Conservation (phyloP, 129 eudicot genomes). For the Saposhnikovia divaricata region DNA sequence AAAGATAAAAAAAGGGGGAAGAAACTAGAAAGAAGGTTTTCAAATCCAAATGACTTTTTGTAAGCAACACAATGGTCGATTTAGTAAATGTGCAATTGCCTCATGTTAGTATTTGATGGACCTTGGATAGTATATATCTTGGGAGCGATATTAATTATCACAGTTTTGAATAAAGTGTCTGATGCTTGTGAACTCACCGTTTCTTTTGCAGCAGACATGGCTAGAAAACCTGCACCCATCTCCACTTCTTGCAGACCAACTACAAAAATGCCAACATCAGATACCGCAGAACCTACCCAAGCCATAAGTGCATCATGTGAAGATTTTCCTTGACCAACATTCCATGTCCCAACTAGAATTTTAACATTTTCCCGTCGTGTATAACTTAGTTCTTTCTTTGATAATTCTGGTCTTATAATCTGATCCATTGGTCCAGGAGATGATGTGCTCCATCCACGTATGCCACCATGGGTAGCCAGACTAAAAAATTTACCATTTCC, state of each 20-base stretch:
- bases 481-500: slow-evolving; percentile 63
- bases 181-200: slow-evolving; percentile 49
- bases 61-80: not conserved
- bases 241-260: slow-evolving; percentile 98
- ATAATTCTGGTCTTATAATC: slow-evolving; percentile 53
- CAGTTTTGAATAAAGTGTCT: not conserved
- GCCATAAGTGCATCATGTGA: slow-evolving; percentile 73
- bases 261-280: slow-evolving; percentile 77
- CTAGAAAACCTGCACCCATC: slow-evolving; percentile 99
- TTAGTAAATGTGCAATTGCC: not conserved
- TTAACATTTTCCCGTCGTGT: slow-evolving; percentile 55
- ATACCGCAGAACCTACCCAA: slow-evolving; percentile 73
- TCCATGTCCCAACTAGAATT: slow-evolving; percentile 90
- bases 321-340: slow-evolving; percentile 88
- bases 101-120: not conserved
- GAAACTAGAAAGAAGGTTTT: too few species aligned
- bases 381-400: slow-evolving; percentile 55
- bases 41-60: too few species aligned
- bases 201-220: slow-evolving; percentile 99
- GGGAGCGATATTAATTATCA: not conserved
- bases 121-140: too few species aligned
- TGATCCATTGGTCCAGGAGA: slow-evolving; percentile 84
- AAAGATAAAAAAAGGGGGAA: too few species aligned
- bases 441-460: slow-evolving; percentile 79
- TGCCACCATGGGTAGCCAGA: slow-evolving; percentile 95